Evolutionary conservation across 2,329 filamentous ascomycete species (phyloP).

Genomic region (Kalmusia sp.): DNA sequence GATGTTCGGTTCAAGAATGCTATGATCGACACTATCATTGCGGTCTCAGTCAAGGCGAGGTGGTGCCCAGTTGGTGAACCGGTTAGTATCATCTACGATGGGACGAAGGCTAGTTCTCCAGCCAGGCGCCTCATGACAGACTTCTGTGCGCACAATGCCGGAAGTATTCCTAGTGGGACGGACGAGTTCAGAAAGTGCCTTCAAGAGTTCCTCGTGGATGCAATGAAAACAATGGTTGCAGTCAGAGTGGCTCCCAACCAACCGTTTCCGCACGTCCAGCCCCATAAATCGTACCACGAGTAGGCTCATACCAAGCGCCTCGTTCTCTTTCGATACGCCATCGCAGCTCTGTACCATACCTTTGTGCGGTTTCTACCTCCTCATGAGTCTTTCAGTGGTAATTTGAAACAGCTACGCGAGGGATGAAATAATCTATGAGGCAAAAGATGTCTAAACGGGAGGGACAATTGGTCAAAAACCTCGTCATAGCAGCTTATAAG

Average conservation of each 20-base stretch:
- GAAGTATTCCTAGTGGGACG: background rate
- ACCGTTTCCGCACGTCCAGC: background rate
- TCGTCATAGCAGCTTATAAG: no score
- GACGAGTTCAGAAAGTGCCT: background rate
- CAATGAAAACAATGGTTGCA: background rate
- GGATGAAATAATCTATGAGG: no score
- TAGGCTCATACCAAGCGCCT: background rate
- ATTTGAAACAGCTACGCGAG: no score
- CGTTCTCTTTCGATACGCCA: no score
- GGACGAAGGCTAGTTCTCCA: slow-evolving; percentile 1
- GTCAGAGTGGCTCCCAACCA: background rate
- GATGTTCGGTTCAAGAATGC: background rate
- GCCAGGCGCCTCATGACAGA: background rate
- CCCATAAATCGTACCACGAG: background rate
- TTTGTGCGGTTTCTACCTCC: no score
- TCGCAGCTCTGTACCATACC: no score
- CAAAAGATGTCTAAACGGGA: no score
- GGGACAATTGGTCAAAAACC: no score
- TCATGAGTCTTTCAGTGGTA: no score
- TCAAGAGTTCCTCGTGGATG: background rate
- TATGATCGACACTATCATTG: background rate
- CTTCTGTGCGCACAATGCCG: background rate
- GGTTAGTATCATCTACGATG: background rate
- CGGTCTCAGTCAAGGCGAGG: background rate
- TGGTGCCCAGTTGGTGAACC: background rate